Percentiles rank a stretch among this genome's conserved stretches.
phyloP scores from a whole-genome alignment of 169 alveolate genomes.

The Plasmodium knowlesi region DNA sequence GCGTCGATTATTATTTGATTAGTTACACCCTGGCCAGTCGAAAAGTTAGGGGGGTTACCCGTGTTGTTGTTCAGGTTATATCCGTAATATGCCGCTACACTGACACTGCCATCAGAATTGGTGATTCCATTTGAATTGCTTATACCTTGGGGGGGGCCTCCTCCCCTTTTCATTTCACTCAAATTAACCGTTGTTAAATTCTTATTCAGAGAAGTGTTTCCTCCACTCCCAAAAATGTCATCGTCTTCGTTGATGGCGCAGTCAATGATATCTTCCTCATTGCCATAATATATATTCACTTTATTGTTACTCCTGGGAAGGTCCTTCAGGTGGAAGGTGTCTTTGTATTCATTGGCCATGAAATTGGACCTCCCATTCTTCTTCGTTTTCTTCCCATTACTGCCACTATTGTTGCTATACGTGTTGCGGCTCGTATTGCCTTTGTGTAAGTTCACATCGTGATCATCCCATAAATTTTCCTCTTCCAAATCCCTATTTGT shows the following conservation, averaged over 20 bases:
- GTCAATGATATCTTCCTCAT: background rate
- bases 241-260: background rate
- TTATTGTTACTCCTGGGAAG: background rate
- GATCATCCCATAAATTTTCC: background rate
- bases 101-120: background rate
- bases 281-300: background rate
- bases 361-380: background rate
- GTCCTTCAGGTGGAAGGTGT: background rate
- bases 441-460: background rate
- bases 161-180: slow-evolving; percentile 20
- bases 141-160: background rate
- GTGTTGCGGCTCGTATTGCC: background rate
- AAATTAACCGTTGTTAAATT: slow-evolving; percentile 26
- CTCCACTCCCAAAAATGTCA: slow-evolving; percentile 1
- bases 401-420: background rate
- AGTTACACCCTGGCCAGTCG: background rate
- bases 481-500: background rate
- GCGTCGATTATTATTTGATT: background rate
- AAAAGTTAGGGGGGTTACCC: background rate
- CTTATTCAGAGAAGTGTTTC: background rate
- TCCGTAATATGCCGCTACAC: background rate
- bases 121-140: background rate
- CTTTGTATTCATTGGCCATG: slow-evolving; percentile 1
- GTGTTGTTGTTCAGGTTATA: background rate
- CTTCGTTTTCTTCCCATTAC: background rate